Percentiles rank a stretch among this genome's conserved stretches.
Evolutionary conservation across 2,329 filamentous ascomycete species (phyloP).

Genomic region (Hymenoscyphus linearis): DNA sequence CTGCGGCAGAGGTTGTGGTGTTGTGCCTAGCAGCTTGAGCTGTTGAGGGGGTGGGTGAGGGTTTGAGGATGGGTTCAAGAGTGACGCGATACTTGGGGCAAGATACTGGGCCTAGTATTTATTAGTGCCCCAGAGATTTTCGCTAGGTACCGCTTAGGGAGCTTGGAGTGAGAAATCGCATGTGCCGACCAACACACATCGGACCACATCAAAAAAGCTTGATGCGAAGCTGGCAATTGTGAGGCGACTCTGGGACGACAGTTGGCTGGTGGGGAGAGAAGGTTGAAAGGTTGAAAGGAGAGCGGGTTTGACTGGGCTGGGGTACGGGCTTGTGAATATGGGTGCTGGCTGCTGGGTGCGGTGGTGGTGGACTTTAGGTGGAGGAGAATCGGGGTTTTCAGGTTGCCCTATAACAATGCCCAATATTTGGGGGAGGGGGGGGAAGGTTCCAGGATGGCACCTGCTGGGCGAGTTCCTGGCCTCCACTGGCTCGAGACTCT

Average conservation of each 20-base stretch:
- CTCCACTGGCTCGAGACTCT: neutral
- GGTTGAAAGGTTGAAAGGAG: neutral
- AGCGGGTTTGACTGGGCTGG: neutral
- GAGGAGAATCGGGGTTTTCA: neutral
- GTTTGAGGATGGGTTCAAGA: neutral
- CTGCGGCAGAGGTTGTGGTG: neutral
- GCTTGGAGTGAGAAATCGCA: neutral
- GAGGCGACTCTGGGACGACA: neutral
- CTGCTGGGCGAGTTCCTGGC: neutral
- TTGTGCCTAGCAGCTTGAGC: neutral
- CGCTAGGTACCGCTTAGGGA: neutral
- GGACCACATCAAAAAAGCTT: neutral
- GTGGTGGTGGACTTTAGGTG: neutral
- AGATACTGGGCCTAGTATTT: neutral
- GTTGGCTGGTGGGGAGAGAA: neutral
- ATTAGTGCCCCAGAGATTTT: slow-evolving; percentile 1
- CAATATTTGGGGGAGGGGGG: too few relatives aligned
- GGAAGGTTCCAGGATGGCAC: neutral
- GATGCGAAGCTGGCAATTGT: neutral
- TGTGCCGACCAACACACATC: neutral
- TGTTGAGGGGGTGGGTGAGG: neutral
- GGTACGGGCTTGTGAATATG: neutral
- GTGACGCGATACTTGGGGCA: neutral
- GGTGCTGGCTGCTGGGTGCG: neutral
- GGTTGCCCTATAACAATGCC: neutral